phyloP scores from a whole-genome alignment of 371 early-diverging fungal species.

The Coemansia sp. region DNA sequence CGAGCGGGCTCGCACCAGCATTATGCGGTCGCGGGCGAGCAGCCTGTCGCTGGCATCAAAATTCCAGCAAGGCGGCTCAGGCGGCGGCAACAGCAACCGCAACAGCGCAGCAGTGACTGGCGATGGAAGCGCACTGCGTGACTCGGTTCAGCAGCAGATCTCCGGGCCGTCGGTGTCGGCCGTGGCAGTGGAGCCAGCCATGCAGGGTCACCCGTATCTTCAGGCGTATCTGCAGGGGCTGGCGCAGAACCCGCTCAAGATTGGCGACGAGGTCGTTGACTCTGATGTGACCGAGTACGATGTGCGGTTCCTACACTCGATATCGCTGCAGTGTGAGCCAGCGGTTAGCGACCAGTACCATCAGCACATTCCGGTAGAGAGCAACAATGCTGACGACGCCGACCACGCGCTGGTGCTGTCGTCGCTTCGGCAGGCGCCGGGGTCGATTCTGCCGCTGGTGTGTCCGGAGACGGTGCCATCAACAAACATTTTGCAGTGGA shows the following conservation, averaged over 20 bases:
- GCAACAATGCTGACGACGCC: conserved; percentile 20
- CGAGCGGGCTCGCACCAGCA: conserved; percentile 44
- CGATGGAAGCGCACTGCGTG: conserved; percentile 3
- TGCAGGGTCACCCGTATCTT: conserved; percentile 43
- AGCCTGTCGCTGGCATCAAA: conserved; percentile 42
- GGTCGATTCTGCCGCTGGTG: conserved; percentile 53
- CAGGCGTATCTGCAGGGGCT: conserved; percentile 42
- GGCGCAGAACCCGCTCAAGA: conserved; percentile 44
- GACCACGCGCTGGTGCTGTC: conserved; percentile 17
- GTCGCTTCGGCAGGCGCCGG: conserved; percentile 47
- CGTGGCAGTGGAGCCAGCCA: conserved; percentile 15
- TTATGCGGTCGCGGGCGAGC: conserved; percentile 48
- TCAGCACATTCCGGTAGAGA: conserved; percentile 17
- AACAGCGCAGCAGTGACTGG: neutral
- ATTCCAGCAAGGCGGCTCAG: conserved; percentile 17
- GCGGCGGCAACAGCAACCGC: conserved; percentile 1
- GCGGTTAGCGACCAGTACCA: conserved; percentile 50
- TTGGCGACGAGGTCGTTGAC: conserved; percentile 43
- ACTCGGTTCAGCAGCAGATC: conserved; percentile 17
- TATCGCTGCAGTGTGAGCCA: conserved; percentile 53
- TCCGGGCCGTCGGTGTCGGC: conserved; percentile 3
- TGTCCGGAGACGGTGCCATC: conserved; percentile 55
- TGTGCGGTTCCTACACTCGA: conserved; percentile 39
- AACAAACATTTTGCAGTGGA: conserved; percentile 54
- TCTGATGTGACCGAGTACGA: conserved; percentile 46